A percentile compares a stretch with the other conserved stretches of the same genome.
Conservation (phyloP, 192 early-diverging fungal species). For the Chytriomyces confervae region DNA sequence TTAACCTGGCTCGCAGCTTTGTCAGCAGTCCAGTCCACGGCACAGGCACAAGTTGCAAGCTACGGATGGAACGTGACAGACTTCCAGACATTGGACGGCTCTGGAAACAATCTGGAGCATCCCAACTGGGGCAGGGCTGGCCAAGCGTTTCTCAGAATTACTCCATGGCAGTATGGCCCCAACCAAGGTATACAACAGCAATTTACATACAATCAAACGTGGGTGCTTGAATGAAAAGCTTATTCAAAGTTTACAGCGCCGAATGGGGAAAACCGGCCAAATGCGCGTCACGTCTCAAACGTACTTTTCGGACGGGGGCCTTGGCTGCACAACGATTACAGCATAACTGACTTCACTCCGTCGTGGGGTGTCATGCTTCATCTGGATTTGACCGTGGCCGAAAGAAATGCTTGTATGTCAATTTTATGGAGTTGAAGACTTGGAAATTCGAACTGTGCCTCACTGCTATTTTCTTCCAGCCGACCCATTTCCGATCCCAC, state of each 20-base stretch:
- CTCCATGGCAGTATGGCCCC: constrained; percentile 20
- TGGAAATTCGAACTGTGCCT: neutral
- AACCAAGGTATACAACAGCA: constrained; percentile 1
- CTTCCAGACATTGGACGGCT: constrained; percentile 36
- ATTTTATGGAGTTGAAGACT: neutral
- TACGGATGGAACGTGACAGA: constrained; percentile 23
- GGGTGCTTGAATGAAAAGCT: neutral
- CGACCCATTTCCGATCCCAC: constrained; percentile 43
- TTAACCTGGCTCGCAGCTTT: no score
- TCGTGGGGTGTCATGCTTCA: constrained; percentile 46
- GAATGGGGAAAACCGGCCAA: constrained; percentile 20
- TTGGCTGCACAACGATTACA: neutral
- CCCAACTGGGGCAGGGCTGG: constrained; percentile 15
- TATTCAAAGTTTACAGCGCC: constrained; percentile 4
- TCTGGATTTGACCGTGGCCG: constrained; percentile 33
- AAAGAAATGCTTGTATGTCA: constrained; percentile 19
- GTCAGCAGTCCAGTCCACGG: no score
- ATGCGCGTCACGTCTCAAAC: constrained; percentile 20
- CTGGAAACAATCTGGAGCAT: constrained; percentile 33
- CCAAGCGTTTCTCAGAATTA: neutral
- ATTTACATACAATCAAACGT: neutral
- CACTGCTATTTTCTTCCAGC: neutral
- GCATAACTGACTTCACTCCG: constrained; percentile 27
- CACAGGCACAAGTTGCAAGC: no score
- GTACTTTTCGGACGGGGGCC: constrained; percentile 20